Evolutionary conservation across 257 asterid genomes (phyloP).

Genomic region (Nicotiana tabacum): DNA sequence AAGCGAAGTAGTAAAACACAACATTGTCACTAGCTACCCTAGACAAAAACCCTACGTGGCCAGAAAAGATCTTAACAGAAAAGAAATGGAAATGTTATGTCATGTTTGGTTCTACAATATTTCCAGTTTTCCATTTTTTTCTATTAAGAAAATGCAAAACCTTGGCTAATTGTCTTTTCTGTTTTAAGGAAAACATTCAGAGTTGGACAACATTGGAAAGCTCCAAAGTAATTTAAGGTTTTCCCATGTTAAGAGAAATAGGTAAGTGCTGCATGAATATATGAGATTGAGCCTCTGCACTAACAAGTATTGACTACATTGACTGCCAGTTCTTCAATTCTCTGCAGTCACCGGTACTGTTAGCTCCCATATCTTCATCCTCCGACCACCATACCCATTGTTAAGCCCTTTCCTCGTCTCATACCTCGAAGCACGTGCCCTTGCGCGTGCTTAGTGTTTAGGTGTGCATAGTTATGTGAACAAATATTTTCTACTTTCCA

Average conservation of each 20-base stretch:
- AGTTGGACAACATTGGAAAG: neutral
- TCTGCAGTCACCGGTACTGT: neutral
- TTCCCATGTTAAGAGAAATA: neutral
- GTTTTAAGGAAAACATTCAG: neutral
- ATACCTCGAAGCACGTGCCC: neutral
- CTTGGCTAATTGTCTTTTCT: neutral
- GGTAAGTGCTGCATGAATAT: neutral
- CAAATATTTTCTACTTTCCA: neutral
- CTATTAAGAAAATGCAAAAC: neutral
- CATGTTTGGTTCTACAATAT: neutral
- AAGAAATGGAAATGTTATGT: neutral
- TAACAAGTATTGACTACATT: neutral
- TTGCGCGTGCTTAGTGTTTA: neutral
- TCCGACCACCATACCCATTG: neutral
- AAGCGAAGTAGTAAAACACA: too few species aligned
- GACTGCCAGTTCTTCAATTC: neutral
- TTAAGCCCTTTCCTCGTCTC: neutral
- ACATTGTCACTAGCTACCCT: too few species aligned
- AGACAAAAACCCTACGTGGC: too few species aligned
- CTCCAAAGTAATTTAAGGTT: neutral
- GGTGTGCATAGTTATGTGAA: neutral
- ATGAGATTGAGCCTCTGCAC: neutral
- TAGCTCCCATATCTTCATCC: neutral
- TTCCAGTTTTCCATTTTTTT: neutral
- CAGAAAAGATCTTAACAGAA: neutral